These are phyloP conservation scores for Cardiosporidium cionae DNA, from an alignment of 169 alveolate genomes.

Conservation along the genomic window DNA sequence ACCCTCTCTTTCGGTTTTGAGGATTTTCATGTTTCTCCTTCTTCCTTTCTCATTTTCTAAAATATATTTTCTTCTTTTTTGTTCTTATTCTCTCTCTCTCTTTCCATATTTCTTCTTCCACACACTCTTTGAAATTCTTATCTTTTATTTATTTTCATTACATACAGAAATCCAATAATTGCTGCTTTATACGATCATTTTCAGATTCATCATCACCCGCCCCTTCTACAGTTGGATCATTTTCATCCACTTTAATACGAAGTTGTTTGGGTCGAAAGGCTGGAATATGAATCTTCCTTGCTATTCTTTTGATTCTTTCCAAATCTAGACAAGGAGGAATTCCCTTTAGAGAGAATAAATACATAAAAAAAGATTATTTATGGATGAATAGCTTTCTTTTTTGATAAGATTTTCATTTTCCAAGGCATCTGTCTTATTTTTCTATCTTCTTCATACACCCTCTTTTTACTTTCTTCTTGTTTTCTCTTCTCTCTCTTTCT, in stretches of 20 bases:
- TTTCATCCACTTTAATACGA: slow-evolving; percentile 72
- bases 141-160: not conserved
- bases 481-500: too few species aligned
- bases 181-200: not conserved
- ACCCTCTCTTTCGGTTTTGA: not conserved
- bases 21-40: not conserved
- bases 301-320: slow-evolving; percentile 26
- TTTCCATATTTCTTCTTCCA: not conserved
- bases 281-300: slow-evolving; percentile 36
- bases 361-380: not conserved
- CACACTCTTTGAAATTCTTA: not conserved
- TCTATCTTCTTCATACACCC: too few species aligned
- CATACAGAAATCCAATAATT: not conserved
- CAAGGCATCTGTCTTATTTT: too few species aligned
- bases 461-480: too few species aligned
- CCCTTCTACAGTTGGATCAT: slow-evolving; percentile 30
- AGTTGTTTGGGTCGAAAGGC: slow-evolving; percentile 41
- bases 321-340: slow-evolving; percentile 44
- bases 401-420: too few species aligned
- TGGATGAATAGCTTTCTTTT: too few species aligned
- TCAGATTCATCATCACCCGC: not conserved
- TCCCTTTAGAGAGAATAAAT: slow-evolving; percentile 35
- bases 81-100: not conserved
- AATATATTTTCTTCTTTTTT: not conserved
- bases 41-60: not conserved